Evolutionary conservation across 2,329 filamentous ascomycete genomes (phyloP), one percentile per base, ranked within the genome.

Genomic region (Triangularia verruculosa): DNA sequence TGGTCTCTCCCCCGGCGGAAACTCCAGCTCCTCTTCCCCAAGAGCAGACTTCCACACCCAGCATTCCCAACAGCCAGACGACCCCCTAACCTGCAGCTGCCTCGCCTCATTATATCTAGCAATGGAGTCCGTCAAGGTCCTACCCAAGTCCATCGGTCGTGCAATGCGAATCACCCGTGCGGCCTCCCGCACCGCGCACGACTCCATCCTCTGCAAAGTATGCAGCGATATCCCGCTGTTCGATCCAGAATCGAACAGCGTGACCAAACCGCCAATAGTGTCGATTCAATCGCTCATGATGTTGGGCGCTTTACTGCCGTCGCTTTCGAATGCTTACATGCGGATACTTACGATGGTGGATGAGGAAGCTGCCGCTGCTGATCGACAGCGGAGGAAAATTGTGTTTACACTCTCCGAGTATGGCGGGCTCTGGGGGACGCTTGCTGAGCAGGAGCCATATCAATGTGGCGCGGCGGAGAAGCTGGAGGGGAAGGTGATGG

Each of bases 231-330:
- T 59, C 72, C 76, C 32, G 61, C 77, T 30, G 54, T 47, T 47
- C n/a, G n/a, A 47, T 17, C 77, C 3, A 61, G 64, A 2, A 13
- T 7, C 53, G 22, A 12, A 52, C 39, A 39, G 12, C 4, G 2
- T 24, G 17, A 9, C 32, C 30, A 58, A 75, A 0, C 75, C 78
- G 1, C 76, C 79, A 22, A 78, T 86, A 58, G 80, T 83, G 59
- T 69, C 78, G 28, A 83, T 85, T 65, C 86, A 88, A 71, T 86
- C 80, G 70, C 77, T 82, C 57, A 87, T 87, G 84, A 77, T 86
- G 59, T 75, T 88, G 3, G 83, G 80, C 6, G 81, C 84, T 1
- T 78, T 88, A 28, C 75, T 88, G 3, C 84, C 85, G 1, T 82
- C 83, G 8, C 79, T 85, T 53, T 84, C 82, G 60, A 82, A 86